phyloP scores from a whole-genome alignment of 2,329 filamentous ascomycete species.

The Byssoonygena ceratinophila region DNA sequence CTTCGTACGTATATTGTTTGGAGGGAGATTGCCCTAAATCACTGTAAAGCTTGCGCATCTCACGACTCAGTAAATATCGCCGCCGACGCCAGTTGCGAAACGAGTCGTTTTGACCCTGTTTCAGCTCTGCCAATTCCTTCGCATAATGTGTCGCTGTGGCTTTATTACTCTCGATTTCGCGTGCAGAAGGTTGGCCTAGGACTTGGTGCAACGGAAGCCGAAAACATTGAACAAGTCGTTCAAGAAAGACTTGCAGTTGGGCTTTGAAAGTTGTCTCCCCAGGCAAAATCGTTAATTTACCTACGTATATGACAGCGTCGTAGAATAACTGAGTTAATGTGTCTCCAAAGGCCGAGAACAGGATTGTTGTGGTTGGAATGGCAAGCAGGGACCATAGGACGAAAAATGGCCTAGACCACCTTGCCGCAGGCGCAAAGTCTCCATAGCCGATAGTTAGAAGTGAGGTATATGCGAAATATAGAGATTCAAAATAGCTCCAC shows the following conservation, averaged over 20 bases:
- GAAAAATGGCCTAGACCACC: constrained; percentile 31
- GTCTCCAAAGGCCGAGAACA: constrained; percentile 33
- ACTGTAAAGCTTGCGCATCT: constrained; percentile 32
- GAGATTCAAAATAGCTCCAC: constrained; percentile 31
- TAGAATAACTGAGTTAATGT: constrained; percentile 43
- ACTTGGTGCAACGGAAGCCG: not conserved
- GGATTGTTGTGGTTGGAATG: constrained; percentile 31
- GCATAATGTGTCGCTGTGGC: constrained; percentile 9
- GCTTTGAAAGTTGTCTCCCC: constrained; percentile 33
- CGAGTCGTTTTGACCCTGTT: constrained; percentile 21
- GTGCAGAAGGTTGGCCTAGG: constrained; percentile 8
- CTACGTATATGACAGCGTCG: constrained; percentile 47
- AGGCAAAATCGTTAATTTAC: constrained; percentile 45
- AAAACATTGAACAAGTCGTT: constrained; percentile 18
- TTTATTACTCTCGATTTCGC: constrained; percentile 15
- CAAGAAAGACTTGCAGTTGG: constrained; percentile 18
- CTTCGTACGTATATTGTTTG: constrained; percentile 32
- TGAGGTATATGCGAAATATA: constrained; percentile 33
- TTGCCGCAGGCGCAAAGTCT: constrained; percentile 27
- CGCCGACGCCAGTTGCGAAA: constrained; percentile 36
- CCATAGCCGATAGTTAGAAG: constrained; percentile 35
- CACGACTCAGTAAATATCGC: constrained; percentile 31
- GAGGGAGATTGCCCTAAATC: constrained; percentile 26
- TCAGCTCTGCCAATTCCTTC: constrained; percentile 10
- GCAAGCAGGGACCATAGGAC: constrained; percentile 35